phyloP scores from a whole-genome alignment of 495 filamentous ascomycete species.

The Aspergillus cristatus region DNA sequence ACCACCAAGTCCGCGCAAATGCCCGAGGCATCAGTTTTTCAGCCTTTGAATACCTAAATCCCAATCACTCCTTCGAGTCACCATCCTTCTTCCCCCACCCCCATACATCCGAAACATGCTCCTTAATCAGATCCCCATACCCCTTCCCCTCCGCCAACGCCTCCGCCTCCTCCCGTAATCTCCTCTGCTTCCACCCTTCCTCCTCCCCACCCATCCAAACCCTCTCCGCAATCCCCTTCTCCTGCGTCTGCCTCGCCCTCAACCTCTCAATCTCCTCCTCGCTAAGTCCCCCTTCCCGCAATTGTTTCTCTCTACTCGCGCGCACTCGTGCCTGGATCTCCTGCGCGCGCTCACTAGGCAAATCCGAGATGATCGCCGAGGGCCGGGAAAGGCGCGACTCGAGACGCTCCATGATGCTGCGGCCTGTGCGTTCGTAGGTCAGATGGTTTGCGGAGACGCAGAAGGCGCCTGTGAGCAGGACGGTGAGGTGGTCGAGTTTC shows the following conservation, averaged over 20 bases:
- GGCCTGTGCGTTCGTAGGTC: conserved; percentile 42
- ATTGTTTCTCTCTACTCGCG: conserved; percentile 27
- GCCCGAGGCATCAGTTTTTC: too few species aligned
- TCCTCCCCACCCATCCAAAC: conserved; percentile 59
- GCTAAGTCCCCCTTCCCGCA: conserved; percentile 21
- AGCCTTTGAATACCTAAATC: too few species aligned
- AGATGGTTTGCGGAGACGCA: conserved; percentile 59
- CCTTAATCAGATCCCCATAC: conserved; percentile 71
- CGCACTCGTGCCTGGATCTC: conserved; percentile 38
- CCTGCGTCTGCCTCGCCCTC: conserved; percentile 25
- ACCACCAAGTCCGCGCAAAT: too few species aligned
- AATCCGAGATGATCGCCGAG: conserved; percentile 12
- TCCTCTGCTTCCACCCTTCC: conserved; percentile 62
- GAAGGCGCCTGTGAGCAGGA: conserved; percentile 52
- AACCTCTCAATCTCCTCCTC: conserved; percentile 32
- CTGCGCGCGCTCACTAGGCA: conserved; percentile 48
- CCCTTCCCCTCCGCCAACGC: conserved; percentile 69
- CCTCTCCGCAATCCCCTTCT: conserved; percentile 37
- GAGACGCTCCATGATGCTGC: conserved; percentile 38
- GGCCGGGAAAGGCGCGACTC: conserved; percentile 16
- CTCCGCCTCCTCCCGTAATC: conserved; percentile 61
- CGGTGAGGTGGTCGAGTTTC: conserved; percentile 55
- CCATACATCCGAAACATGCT: conserved; percentile 80
- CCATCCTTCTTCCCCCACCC: conserved; percentile 38
- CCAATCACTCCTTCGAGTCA: conserved; percentile 13